phyloP scores from a whole-genome alignment of 768 basidiomycete species.

The Pleurotus giganteus region DNA sequence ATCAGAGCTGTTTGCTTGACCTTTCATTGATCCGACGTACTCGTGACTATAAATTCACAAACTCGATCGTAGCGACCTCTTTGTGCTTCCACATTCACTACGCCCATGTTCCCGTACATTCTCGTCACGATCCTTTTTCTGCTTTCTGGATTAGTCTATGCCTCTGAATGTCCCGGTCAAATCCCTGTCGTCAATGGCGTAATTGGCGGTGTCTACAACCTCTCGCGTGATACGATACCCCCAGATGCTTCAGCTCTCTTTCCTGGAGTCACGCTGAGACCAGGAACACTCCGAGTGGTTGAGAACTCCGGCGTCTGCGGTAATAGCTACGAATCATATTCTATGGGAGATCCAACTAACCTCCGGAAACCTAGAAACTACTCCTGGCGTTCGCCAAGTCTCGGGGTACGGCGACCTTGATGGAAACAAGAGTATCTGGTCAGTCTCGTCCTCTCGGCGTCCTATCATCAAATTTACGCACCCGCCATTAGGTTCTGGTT shows the following conservation, averaged over 20 bases:
- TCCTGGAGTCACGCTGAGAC: slow-evolving; percentile 31
- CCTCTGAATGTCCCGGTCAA: too few relatives aligned
- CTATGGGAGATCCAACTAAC: neutral
- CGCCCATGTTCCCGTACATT: neutral
- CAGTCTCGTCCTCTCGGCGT: slow-evolving; percentile 2
- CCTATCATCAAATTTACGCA: neutral
- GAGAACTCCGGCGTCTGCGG: slow-evolving; percentile 66
- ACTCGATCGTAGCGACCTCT: too few relatives aligned
- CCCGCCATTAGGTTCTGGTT: slow-evolving; percentile 57
- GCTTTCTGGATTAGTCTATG: slow-evolving; percentile 11
- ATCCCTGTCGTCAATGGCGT: slow-evolving; percentile 50
- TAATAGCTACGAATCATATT: slow-evolving; percentile 17
- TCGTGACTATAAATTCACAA: too few relatives aligned
- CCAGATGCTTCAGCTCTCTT: slow-evolving; percentile 14
- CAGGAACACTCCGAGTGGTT: slow-evolving; percentile 50
- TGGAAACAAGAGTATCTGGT: slow-evolving; percentile 59
- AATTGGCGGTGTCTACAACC: slow-evolving; percentile 41
- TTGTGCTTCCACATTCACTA: too few relatives aligned
- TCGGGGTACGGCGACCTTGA: slow-evolving; percentile 65
- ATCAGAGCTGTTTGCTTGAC: too few relatives aligned
- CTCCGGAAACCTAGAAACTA: slow-evolving; percentile 42
- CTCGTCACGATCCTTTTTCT: neutral
- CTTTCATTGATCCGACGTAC: too few relatives aligned
- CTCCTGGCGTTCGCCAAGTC: slow-evolving; percentile 57
- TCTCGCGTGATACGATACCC: slow-evolving; percentile 11